These are phyloP conservation scores for Beauveria varroae DNA, from an alignment of 2,329 filamentous ascomycete species.

Conservation along the genomic window DNA sequence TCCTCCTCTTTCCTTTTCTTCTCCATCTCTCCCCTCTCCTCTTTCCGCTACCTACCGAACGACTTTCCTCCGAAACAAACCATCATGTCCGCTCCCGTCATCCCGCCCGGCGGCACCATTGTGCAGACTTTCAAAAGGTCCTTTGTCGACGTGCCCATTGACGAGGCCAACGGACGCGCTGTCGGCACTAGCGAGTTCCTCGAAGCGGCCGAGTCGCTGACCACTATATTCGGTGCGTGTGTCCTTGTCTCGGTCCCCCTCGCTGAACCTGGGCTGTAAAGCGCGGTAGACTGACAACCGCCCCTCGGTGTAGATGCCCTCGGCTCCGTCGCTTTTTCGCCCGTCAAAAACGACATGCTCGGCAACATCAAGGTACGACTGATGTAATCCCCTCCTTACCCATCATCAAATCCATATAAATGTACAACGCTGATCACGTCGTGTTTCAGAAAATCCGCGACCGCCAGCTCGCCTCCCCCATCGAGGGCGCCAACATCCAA, in stretches of 20 bases:
- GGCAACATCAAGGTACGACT: constrained; percentile 77
- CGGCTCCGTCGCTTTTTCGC: constrained; percentile 69
- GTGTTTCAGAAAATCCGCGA: constrained; percentile 73
- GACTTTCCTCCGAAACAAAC: not conserved
- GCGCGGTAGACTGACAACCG: not conserved
- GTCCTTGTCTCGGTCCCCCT: not conserved
- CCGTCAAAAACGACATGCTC: constrained; percentile 84
- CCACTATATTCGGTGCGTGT: constrained; percentile 69
- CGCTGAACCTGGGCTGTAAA: not conserved
- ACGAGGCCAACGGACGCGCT: constrained; percentile 64
- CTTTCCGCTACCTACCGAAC: too few relatives aligned
- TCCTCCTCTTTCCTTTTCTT: too few relatives aligned
- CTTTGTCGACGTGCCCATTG: constrained; percentile 75
- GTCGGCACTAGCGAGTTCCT: constrained; percentile 83
- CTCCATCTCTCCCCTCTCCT: too few relatives aligned
- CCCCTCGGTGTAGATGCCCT: constrained; percentile 44
- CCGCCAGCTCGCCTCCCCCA: constrained; percentile 68
- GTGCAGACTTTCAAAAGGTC: constrained; percentile 78
- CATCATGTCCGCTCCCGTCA: constrained; percentile 44
- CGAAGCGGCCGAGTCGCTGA: constrained; percentile 80
- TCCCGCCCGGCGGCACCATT: constrained; percentile 66
- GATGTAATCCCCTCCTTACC: not conserved
- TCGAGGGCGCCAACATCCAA: constrained; percentile 77
- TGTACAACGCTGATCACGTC: not conserved
- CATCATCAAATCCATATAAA: not conserved